phyloP scores from a whole-genome alignment of 495 filamentous ascomycete genomes.

The Penicillium chermesinum region DNA sequence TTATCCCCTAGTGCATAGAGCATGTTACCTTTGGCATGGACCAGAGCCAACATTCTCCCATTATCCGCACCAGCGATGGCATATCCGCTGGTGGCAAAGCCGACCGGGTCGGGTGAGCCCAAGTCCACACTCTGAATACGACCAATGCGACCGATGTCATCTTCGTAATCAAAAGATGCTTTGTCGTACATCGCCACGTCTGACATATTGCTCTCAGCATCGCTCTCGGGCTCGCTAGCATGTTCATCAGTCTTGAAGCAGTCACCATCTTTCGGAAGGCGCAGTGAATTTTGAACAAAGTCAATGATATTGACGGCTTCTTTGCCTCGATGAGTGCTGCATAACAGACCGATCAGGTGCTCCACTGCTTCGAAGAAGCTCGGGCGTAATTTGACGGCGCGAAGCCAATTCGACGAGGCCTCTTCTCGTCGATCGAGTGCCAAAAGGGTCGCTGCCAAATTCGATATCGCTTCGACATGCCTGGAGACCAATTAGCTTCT shows the following conservation, averaged over 20 bases:
- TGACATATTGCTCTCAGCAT: slow-evolving; percentile 47
- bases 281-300: slow-evolving; percentile 75
- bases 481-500: slow-evolving; percentile 33
- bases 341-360: slow-evolving; percentile 85
- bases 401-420: slow-evolving; percentile 80
- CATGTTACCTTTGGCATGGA: slow-evolving; percentile 98
- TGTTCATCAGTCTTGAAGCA: slow-evolving; percentile 48
- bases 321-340: slow-evolving; percentile 70
- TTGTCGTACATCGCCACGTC: slow-evolving; percentile 50
- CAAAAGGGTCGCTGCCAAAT: slow-evolving; percentile 82
- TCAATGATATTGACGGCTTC: slow-evolving; percentile 89
- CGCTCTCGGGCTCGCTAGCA: slow-evolving; percentile 52
- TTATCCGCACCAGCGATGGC: slow-evolving; percentile 84
- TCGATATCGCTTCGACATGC: slow-evolving; percentile 93
- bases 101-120: slow-evolving; percentile 38
- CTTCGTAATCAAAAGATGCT: slow-evolving; percentile 53
- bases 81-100: slow-evolving; percentile 81
- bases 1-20: slow-evolving; percentile 88
- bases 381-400: slow-evolving; percentile 74
- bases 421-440: slow-evolving; percentile 78
- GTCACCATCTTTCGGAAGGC: slow-evolving; percentile 46
- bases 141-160: slow-evolving; percentile 36
- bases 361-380: slow-evolving; percentile 96
- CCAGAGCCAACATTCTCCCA: slow-evolving; percentile 82
- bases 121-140: slow-evolving; percentile 19